A percentile compares a stretch with the other conserved stretches of the same genome.
Evolutionary conservation across 495 filamentous ascomycete species (phyloP).

Genomic region (Talaromyces proteolyticus): DNA sequence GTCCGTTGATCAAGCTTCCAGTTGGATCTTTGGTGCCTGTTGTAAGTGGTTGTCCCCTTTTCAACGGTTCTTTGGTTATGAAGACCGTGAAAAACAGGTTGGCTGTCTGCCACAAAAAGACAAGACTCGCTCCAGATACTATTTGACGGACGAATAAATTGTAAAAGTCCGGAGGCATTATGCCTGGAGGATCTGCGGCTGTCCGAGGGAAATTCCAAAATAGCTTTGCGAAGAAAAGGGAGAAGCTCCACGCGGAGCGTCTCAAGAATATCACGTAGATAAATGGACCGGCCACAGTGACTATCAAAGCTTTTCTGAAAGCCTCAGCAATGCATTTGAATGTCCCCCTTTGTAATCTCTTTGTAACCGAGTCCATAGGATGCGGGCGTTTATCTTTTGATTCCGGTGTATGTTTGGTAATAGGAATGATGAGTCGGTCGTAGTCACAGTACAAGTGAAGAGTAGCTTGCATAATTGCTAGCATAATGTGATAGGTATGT

Average conservation of each 20-base stretch:
- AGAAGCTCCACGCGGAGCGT: constrained; percentile 56
- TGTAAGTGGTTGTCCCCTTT: constrained; percentile 77
- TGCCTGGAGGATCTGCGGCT: constrained; percentile 48
- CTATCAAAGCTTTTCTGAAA: constrained; percentile 33
- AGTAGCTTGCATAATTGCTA: constrained; percentile 63
- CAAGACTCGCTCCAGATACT: constrained; percentile 58
- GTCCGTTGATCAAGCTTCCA: constrained; percentile 76
- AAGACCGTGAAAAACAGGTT: constrained; percentile 74
- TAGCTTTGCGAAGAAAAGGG: constrained; percentile 60
- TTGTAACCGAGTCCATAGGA: constrained; percentile 24
- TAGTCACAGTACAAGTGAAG: constrained; percentile 69
- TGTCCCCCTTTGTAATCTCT: constrained; percentile 22
- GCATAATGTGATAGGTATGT: constrained; percentile 57
- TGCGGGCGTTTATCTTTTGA: constrained; percentile 29
- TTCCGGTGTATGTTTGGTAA: constrained; percentile 28
- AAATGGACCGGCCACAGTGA: constrained; percentile 40
- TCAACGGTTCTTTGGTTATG: constrained; percentile 73
- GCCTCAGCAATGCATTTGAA: constrained; percentile 18
- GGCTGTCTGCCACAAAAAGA: constrained; percentile 64
- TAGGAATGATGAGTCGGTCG: constrained; percentile 59
- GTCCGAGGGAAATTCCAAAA: constrained; percentile 70
- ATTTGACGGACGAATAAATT: constrained; percentile 54
- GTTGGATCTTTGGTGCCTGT: constrained; percentile 84
- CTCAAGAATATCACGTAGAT: constrained; percentile 63
- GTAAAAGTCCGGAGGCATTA: constrained; percentile 50